Conservation (phyloP, 257 asterid species). For the Forsythia suspensa region DNA sequence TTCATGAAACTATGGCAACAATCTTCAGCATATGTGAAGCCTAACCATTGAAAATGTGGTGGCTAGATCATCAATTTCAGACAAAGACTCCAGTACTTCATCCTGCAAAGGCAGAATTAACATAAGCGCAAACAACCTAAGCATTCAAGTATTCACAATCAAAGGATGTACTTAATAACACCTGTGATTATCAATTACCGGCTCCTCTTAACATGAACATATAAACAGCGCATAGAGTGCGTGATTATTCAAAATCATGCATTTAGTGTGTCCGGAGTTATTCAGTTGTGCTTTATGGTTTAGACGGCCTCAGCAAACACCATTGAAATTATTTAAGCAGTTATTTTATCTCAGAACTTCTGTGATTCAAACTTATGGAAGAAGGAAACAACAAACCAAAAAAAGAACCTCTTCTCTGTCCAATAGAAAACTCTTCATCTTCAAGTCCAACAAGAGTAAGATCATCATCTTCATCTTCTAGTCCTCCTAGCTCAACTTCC, state of each 20-base stretch:
- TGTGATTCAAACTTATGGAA: neutral
- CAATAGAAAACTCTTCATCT: conserved; percentile 58
- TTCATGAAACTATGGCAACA: neutral
- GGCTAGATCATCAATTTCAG: conserved; percentile 71
- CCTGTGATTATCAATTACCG: neutral
- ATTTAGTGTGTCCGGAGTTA: neutral
- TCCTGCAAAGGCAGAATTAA: conserved; percentile 40
- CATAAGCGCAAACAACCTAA: neutral
- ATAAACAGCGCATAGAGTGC: neutral
- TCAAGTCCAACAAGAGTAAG: conserved; percentile 51
- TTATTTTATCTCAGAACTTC: neutral
- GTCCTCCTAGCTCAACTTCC: conserved; percentile 94
- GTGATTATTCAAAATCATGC: neutral
- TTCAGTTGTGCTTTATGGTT: neutral
- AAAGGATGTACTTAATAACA: neutral
- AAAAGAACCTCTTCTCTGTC: conserved; percentile 75
- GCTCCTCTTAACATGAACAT: neutral
- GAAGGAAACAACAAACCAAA: neutral
- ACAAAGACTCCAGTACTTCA: conserved; percentile 49
- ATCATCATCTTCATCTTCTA: conserved; percentile 82
- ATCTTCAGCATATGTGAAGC: neutral
- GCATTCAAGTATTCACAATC: neutral
- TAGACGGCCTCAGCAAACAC: neutral
- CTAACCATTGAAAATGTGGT: conserved; percentile 72
- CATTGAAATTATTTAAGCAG: neutral